Evolutionary conservation across 192 early-diverging fungal genomes (phyloP), one percentile per base, ranked within the genome.

Genomic region (Umbelopsis ramanniana): DNA sequence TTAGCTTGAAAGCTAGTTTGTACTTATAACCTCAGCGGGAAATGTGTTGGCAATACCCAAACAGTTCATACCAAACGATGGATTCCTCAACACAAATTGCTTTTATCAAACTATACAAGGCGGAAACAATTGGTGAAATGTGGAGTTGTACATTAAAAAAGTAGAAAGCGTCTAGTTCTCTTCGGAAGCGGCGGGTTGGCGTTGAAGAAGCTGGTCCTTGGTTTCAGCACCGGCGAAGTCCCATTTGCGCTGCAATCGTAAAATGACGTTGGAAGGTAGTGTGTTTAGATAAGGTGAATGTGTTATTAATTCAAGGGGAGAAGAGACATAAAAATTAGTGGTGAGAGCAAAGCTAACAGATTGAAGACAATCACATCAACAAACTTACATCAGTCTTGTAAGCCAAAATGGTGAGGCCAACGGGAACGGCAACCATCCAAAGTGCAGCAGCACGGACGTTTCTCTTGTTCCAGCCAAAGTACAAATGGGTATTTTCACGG

Each of bases 401-500:
- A 23, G 79, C 66, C 38, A 81, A 48, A 26, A 55, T 38, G 15
- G 79, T 74, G 19, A 81, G 66, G 52, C 75, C 79, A 52, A 74
- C 69, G 35, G 79, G 79, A 52, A 81, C 67, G 14, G 57, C 69
- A 68, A 81, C 46, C 60, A 72, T 76, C 79, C 75, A 81, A 29
- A 77, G 52, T 22, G 77, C 33, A 26, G 75, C 53, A 10, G 45
- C 40, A 52, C 75, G 72, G 17, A 48, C 63, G 35, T 52, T 81
- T 55, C 72, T 67, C 45, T 68, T 66, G 52, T 74, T 81, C 79
- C 79, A 81, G 7, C 37, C 24, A 47, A 81, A 81, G 67, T 77
- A 74, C 37, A 76, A 67, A 52, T 81, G 76, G 50, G 74, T 73
- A 48, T 81, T 81, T 29, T 81, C 75, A 74, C 79, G 79, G n/a